Evolutionary conservation across 1,284 basidiomycete genomes (phyloP).

Genomic region (Xerocomus amazonicus): DNA sequence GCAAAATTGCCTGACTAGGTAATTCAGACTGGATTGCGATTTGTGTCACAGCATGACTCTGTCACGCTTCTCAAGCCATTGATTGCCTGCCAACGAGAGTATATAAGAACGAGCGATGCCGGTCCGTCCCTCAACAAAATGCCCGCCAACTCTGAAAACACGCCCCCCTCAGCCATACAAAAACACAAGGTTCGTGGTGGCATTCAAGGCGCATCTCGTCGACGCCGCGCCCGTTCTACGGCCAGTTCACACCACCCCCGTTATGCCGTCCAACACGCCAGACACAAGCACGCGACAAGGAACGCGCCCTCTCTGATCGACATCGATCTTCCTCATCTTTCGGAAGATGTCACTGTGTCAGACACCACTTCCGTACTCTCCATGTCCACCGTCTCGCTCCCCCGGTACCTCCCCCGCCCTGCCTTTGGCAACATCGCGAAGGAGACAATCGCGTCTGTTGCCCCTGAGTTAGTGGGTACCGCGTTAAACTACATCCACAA

Average conservation of each 20-base stretch:
- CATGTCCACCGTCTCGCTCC: constrained; percentile 15
- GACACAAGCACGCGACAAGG: constrained; percentile 13
- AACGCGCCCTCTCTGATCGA: constrained; percentile 7
- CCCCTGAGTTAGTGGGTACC: constrained; percentile 26
- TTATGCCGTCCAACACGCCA: constrained; percentile 27
- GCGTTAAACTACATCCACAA: constrained; percentile 26
- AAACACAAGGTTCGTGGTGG: constrained; percentile 23
- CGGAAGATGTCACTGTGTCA: constrained; percentile 1
- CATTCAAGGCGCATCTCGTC: constrained; percentile 30
- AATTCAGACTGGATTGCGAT: constrained; percentile 32
- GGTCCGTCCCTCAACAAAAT: not conserved
- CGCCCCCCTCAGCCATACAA: constrained; percentile 18
- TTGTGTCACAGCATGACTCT: constrained; percentile 27
- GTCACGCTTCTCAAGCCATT: constrained; percentile 15
- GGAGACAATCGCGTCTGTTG: constrained; percentile 17
- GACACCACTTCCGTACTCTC: constrained; percentile 9
- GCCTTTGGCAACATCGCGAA: constrained; percentile 11
- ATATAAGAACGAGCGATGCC: not conserved
- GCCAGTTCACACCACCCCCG: constrained; percentile 23
- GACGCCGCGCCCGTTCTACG: constrained; percentile 27
- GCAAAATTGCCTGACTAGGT: constrained; percentile 14
- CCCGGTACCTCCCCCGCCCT: constrained; percentile 25
- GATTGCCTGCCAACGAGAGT: not conserved
- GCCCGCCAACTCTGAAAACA: constrained; percentile 24
- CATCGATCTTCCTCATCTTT: constrained; percentile 11